These are phyloP conservation scores for Phyllosticta paracitricarpa DNA, from an alignment of 2,329 filamentous ascomycete genomes.

Conservation along the genomic window DNA sequence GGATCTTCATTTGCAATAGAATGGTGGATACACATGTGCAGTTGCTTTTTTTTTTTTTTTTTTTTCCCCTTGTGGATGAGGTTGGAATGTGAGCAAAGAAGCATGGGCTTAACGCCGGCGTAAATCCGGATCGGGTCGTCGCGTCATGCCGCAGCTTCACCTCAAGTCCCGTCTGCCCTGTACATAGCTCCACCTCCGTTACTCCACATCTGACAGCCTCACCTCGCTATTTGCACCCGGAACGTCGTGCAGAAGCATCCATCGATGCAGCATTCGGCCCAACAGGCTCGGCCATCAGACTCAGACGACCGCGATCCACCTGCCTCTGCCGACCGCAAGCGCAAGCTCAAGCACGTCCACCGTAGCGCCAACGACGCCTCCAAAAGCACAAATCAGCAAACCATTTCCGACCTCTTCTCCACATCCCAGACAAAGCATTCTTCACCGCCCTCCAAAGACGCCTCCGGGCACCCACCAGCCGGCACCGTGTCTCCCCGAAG, in stretches of 20 bases:
- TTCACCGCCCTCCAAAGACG: constrained; percentile 15
- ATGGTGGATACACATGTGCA: background rate
- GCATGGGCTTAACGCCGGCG: background rate
- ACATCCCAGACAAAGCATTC: constrained; percentile 17
- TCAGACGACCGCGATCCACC: constrained; percentile 2
- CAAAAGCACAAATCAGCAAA: constrained; percentile 25
- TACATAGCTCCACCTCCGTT: background rate
- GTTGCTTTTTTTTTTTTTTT: background rate
- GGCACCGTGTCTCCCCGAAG: constrained; percentile 20
- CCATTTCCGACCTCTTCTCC: constrained; percentile 37
- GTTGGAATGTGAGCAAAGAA: background rate
- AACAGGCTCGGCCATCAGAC: constrained; percentile 6
- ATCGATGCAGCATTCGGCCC: constrained; percentile 10
- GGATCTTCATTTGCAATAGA: background rate
- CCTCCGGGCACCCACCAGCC: constrained; percentile 1
- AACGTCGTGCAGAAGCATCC: constrained; percentile 31
- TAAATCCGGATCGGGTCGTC: background rate
- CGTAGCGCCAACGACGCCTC: background rate
- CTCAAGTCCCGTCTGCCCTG: background rate
- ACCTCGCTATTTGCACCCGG: constrained; percentile 67
- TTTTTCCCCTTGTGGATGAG: background rate
- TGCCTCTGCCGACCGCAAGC: constrained; percentile 9
- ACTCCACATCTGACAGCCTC: constrained; percentile 39
- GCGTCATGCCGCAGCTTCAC: background rate
- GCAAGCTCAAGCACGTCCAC: constrained; percentile 10